Evolutionary conservation across 179 eudicot species (phyloP).

Genomic region (Silene coronaria): DNA sequence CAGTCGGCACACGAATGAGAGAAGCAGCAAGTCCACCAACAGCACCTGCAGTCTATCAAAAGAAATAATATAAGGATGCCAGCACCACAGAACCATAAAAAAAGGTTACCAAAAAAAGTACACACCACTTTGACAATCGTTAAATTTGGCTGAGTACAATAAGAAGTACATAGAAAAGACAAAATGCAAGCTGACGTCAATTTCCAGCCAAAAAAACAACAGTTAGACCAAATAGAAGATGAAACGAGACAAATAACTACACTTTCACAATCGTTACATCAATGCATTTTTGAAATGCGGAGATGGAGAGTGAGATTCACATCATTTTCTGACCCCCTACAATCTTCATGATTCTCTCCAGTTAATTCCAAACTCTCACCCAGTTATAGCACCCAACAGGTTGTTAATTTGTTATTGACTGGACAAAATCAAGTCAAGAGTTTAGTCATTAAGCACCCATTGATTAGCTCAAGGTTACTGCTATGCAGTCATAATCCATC

Average conservation of each 20-base stretch:
- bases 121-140: not conserved
- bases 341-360: not conserved
- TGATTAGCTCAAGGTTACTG: not conserved
- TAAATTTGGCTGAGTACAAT: no score
- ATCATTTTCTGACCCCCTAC: not conserved
- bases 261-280: not conserved
- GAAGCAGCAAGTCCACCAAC: conserved; percentile 92
- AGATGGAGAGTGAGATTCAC: not conserved
- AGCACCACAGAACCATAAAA: not conserved
- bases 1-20: conserved; percentile 89
- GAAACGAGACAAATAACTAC: not conserved
- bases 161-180: not conserved
- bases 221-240: not conserved
- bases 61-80: conserved; percentile 20
- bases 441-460: not conserved
- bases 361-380: not conserved
- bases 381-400: not conserved
- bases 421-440: not conserved
- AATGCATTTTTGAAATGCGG: not conserved
- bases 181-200: not conserved
- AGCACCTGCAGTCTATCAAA: conserved; percentile 81
- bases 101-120: not conserved
- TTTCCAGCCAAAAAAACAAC: not conserved
- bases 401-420: not conserved
- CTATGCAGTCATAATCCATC: not conserved